A percentile compares a stretch with the other conserved stretches of the same genome.
These are phyloP conservation scores for Pouteria campechiana DNA, from an alignment of 179 eudicot species.

Conservation along the genomic window DNA sequence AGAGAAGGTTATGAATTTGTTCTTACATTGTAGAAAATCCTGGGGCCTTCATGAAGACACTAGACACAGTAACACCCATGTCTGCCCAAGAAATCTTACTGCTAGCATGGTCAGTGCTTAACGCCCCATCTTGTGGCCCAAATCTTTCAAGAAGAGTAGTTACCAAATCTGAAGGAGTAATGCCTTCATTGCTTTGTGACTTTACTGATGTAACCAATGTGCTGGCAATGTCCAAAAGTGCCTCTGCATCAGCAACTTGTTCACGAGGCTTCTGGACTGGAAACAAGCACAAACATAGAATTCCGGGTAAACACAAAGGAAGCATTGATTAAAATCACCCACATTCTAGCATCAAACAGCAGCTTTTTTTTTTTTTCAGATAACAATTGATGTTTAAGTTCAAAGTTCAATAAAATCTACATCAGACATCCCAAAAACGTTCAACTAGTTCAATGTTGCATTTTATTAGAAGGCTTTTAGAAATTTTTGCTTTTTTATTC, in stretches of 20 bases:
- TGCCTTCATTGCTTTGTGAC: constrained; percentile 13
- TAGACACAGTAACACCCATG: constrained; percentile 30
- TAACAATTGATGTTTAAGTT: no score
- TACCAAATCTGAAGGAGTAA: constrained; percentile 37
- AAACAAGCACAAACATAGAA: no score
- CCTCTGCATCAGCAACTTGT: constrained; percentile 58
- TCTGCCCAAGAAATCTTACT: constrained; percentile 20
- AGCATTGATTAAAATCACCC: no score
- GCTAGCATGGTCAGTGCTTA: not conserved
- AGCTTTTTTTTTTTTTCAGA: no score
- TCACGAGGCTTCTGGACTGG: constrained; percentile 51
- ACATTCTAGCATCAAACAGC: no score
- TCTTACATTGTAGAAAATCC: constrained; percentile 53
- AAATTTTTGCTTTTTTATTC: no score
- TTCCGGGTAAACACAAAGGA: no score
- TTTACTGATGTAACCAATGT: constrained; percentile 24
- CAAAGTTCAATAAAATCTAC: no score
- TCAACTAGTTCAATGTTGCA: no score
- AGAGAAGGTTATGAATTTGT: no score
- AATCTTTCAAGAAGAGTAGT: constrained; percentile 20
- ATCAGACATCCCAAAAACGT: no score
- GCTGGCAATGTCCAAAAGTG: constrained; percentile 27
- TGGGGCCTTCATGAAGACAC: constrained; percentile 15
- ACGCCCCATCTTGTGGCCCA: not conserved
- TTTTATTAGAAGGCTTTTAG: no score